Evolutionary conservation across 192 early-diverging fungal genomes (phyloP).

Genomic region (Lunasporangiospora selenospora): DNA sequence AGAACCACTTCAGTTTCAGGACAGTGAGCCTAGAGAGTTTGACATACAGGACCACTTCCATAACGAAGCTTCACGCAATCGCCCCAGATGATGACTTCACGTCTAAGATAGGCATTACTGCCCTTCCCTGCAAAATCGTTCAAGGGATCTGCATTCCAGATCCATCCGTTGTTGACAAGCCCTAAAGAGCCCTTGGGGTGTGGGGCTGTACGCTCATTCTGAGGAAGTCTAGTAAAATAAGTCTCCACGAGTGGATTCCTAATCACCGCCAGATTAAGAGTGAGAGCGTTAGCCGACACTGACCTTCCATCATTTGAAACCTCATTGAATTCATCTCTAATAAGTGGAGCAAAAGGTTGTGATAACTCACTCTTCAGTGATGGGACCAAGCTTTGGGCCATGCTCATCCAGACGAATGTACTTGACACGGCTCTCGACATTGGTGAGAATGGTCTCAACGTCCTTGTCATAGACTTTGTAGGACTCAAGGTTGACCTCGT

Average conservation of each 20-base stretch:
- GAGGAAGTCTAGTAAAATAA: slow-evolving; percentile 90
- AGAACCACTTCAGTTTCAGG: no score
- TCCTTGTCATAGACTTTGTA: slow-evolving; percentile 91
- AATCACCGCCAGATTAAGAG: not conserved
- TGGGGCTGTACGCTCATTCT: slow-evolving; percentile 54
- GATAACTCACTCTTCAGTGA: slow-evolving; percentile 65
- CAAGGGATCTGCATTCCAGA: slow-evolving; percentile 90
- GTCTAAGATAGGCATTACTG: slow-evolving; percentile 89
- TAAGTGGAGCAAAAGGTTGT: not conserved
- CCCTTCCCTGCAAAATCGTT: slow-evolving; percentile 90
- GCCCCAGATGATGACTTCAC: slow-evolving; percentile 98
- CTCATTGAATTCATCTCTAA: not conserved
- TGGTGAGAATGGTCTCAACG: slow-evolving; percentile 67
- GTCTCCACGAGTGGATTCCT: slow-evolving; percentile 92
- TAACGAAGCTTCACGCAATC: slow-evolving; percentile 99
- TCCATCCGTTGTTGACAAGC: slow-evolving; percentile 98
- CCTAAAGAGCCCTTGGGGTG: slow-evolving; percentile 73
- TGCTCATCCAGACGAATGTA: slow-evolving; percentile 87
- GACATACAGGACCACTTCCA: slow-evolving; percentile 67
- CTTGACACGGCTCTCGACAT: slow-evolving; percentile 79
- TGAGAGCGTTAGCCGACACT: not conserved
- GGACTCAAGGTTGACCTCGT: slow-evolving; percentile 86
- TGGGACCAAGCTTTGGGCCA: slow-evolving; percentile 84
- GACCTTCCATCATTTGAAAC: not conserved
- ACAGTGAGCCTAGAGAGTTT: no score